phyloP scores from a whole-genome alignment of 2,329 filamentous ascomycete species.

The Microcyclosporella mali region DNA sequence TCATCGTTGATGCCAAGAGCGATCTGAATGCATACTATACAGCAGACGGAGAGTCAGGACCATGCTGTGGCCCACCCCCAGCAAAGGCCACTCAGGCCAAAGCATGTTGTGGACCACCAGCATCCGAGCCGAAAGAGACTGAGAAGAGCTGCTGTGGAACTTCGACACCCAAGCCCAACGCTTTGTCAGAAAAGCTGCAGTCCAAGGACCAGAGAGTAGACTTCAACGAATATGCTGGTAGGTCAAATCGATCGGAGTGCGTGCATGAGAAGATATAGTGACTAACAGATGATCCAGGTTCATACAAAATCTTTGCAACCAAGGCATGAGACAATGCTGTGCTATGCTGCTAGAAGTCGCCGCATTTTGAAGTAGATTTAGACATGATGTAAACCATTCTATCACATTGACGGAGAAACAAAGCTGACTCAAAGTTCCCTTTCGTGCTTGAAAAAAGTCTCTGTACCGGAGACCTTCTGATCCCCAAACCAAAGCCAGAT shows the following conservation, averaged over 20 bases:
- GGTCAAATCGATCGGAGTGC: neutral
- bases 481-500: neutral
- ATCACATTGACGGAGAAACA: no score
- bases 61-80: constrained; percentile 6
- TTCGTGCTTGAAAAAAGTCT: constrained; percentile 37
- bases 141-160: constrained; percentile 4
- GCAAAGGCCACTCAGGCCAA: neutral
- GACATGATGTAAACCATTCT: no score
- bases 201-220: neutral
- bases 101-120: neutral
- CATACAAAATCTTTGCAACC: constrained; percentile 8
- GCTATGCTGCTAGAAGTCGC: neutral
- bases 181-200: neutral
- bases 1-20: constrained; percentile 10
- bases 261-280: neutral
- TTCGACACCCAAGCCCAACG: neutral
- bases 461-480: no score
- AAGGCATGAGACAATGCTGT: constrained; percentile 1
- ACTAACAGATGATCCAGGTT: neutral
- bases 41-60: constrained; percentile 4
- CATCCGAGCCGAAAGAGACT: neutral
- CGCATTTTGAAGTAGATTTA: constrained; percentile 32
- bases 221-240: constrained; percentile 11
- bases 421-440: constrained; percentile 52
- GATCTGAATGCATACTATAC: constrained; percentile 9